phyloP scores from a whole-genome alignment of 169 alveolate genomes.

The Plasmodium vinckei region DNA sequence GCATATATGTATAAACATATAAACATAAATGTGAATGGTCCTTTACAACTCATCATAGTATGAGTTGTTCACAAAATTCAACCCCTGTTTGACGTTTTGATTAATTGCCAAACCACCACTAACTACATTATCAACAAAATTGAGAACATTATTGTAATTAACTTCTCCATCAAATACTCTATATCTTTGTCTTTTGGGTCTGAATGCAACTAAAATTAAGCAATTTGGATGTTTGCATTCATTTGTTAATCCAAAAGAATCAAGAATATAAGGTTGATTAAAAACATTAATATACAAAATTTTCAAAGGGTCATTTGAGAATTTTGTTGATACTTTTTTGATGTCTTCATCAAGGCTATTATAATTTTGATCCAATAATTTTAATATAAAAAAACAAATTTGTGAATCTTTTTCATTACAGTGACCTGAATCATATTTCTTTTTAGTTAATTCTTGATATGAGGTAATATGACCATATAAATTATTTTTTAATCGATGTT shows the following conservation, averaged over 20 bases:
- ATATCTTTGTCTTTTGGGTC: conserved; percentile 70
- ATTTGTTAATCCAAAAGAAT: conserved; percentile 55
- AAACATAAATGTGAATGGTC: neutral
- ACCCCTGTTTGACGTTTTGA: conserved; percentile 14
- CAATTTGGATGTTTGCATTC: conserved; percentile 30
- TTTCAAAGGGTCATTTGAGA: conserved; percentile 82
- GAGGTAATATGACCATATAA: conserved; percentile 64
- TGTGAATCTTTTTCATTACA: conserved; percentile 83
- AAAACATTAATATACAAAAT: conserved; percentile 78
- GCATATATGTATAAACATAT: neutral
- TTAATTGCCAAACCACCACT: conserved; percentile 61
- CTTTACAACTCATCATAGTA: conserved; percentile 36
- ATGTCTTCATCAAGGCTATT: conserved; percentile 77
- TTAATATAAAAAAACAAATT: conserved; percentile 71
- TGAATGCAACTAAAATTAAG: conserved; percentile 50
- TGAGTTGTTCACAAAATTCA: conserved; percentile 17
- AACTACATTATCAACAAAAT: conserved; percentile 66
- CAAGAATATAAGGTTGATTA: conserved; percentile 59
- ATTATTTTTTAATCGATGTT: conserved; percentile 57
- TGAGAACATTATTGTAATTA: conserved; percentile 20
- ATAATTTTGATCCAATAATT: conserved; percentile 34
- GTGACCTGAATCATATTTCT: conserved; percentile 79
- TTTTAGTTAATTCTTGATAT: conserved; percentile 80
- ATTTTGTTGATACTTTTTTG: conserved; percentile 79
- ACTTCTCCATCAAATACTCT: conserved; percentile 56